Evolutionary conservation across 2,329 filamentous ascomycete species (phyloP).

Genomic region (Fusarium phyllophilum): DNA sequence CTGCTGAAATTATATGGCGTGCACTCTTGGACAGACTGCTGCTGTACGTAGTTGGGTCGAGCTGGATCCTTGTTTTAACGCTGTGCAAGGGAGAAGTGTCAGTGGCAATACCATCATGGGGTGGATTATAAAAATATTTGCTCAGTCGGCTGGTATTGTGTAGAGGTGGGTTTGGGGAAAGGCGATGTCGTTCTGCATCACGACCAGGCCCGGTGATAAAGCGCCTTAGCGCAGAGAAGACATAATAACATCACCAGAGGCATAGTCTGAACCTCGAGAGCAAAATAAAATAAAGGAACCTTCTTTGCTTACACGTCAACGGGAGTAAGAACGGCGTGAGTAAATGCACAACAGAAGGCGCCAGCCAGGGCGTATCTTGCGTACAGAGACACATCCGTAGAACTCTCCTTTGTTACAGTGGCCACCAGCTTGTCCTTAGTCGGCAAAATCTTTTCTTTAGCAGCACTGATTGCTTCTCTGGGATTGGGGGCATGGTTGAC

Average conservation of each 20-base stretch:
- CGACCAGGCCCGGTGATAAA: neutral
- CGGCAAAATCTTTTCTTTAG: neutral
- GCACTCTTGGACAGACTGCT: neutral
- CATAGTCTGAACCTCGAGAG: neutral
- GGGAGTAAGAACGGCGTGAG: neutral
- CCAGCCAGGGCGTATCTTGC: neutral
- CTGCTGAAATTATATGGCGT: neutral
- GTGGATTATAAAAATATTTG: neutral
- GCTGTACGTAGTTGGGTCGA: neutral
- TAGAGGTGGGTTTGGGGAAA: neutral
- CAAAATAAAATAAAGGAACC: neutral
- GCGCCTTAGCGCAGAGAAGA: neutral
- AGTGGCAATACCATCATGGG: neutral
- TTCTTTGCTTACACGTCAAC: neutral
- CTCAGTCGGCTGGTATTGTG: neutral
- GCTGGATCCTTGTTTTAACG: neutral
- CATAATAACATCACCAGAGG: neutral
- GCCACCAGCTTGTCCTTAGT: neutral
- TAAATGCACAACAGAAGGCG: neutral
- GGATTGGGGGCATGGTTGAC: neutral
- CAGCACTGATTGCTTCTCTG: neutral
- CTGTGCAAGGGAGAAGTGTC: neutral
- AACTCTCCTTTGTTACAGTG: neutral
- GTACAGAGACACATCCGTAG: neutral
- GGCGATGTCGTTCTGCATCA: neutral